Evolutionary conservation across 495 filamentous ascomycete genomes (phyloP).

Genomic region (Parmelia sp.): DNA sequence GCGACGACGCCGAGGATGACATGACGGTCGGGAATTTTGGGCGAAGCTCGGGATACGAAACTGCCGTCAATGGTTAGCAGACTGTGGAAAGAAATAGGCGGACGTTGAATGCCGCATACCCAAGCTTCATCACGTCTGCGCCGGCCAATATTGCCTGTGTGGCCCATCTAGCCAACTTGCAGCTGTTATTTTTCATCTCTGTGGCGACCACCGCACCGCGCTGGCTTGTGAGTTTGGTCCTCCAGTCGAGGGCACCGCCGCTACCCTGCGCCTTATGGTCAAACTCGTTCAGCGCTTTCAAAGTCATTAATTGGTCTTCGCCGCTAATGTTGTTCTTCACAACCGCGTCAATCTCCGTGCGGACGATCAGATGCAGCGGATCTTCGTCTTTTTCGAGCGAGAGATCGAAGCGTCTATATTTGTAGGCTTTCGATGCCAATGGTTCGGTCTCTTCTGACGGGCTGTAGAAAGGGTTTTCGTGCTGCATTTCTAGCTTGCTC

Average conservation of each 20-base stretch:
- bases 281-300: slow-evolving; percentile 98
- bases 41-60: slow-evolving; percentile 89
- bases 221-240: slow-evolving; percentile 83
- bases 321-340: slow-evolving; percentile 86
- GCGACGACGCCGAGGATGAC: slow-evolving; percentile 92
- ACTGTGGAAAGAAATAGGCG: neutral
- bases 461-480: slow-evolving; percentile 98
- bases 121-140: slow-evolving; percentile 95
- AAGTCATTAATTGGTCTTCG: slow-evolving; percentile 80
- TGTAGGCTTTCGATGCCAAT: slow-evolving; percentile 92
- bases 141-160: slow-evolving; percentile 91
- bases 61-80: slow-evolving; percentile 38
- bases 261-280: slow-evolving; percentile 94
- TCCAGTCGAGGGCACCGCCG: slow-evolving; percentile 92
- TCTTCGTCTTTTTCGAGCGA: slow-evolving; percentile 86
- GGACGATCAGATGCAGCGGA: slow-evolving; percentile 83
- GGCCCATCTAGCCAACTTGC: slow-evolving; percentile 96
- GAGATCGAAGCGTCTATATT: slow-evolving; percentile 93
- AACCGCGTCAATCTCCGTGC: slow-evolving; percentile 92
- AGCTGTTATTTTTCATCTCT: slow-evolving; percentile 99
- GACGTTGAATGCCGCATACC: slow-evolving; percentile 44
- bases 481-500: slow-evolving; percentile 68
- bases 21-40: slow-evolving; percentile 81
- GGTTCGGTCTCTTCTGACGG: slow-evolving; percentile 85
- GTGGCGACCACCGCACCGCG: slow-evolving; percentile 94